A percentile compares a stretch with the other conserved stretches of the same genome.
Conservation (phyloP, 2,329 filamentous ascomycete species). For the Colletotrichum filicis region DNA sequence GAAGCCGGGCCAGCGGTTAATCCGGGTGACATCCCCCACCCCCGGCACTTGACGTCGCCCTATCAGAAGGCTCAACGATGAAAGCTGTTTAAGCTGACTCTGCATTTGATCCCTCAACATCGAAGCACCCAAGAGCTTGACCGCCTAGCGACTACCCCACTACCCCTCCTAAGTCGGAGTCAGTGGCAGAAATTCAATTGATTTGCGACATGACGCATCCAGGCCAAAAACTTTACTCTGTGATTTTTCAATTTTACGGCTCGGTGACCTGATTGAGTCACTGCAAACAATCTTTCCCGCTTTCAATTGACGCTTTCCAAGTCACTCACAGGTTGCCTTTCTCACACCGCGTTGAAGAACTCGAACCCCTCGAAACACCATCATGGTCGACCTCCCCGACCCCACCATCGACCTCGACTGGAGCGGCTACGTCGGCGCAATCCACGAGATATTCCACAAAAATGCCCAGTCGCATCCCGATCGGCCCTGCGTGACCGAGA, state of each 20-base stretch:
- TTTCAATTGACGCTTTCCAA: not conserved
- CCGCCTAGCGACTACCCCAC: constrained; percentile 1
- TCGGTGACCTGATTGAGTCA: not conserved
- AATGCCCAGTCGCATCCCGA: constrained; percentile 78
- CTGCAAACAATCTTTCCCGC: not conserved
- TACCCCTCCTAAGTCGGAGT: constrained; percentile 13
- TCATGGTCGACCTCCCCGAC: constrained; percentile 60
- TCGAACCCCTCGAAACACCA: not conserved
- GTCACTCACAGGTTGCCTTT: not conserved
- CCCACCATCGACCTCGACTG: constrained; percentile 76
- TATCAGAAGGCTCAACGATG: not conserved
- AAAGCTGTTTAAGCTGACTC: not conserved
- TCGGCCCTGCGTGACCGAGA: constrained; percentile 60
- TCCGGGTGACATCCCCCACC: not conserved
- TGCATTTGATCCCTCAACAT: not conserved
- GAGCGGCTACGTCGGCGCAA: constrained; percentile 72
- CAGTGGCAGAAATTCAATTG: not conserved
- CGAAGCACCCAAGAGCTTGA: not conserved
- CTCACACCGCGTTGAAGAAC: not conserved
- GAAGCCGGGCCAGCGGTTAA: not conserved
- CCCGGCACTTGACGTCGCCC: not conserved
- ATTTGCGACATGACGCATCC: constrained; percentile 4
- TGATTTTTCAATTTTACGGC: not conserved
- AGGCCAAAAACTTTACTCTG: not conserved
- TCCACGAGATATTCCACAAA: constrained; percentile 75